Conservation (phyloP, 2,329 filamentous ascomycete species). For the Penicillium fuscoglaucum region DNA sequence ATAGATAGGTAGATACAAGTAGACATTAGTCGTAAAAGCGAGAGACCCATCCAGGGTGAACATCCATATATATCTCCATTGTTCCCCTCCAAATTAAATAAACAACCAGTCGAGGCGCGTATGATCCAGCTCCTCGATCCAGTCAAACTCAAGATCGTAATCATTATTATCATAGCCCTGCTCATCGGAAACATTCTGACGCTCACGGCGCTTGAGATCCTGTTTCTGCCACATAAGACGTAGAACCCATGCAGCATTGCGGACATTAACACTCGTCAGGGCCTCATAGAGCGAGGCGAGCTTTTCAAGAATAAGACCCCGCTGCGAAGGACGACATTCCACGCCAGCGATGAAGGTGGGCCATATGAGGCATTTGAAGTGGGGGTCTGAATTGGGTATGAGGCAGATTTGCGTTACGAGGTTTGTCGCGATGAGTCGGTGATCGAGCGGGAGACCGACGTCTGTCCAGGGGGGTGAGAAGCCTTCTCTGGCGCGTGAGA, state of each 20-base stretch:
- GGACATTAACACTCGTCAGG: conserved; percentile 41
- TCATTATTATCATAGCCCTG: conserved; percentile 24
- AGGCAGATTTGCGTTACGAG: conserved; percentile 40
- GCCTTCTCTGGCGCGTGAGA: conserved; percentile 33
- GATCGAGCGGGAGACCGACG: conserved; percentile 32
- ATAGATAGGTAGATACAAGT: not conserved
- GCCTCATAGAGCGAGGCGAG: conserved; percentile 38
- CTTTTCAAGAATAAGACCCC: conserved; percentile 35
- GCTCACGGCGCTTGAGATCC: conserved; percentile 31
- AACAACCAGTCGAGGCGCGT: conserved; percentile 45
- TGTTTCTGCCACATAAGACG: conserved; percentile 44
- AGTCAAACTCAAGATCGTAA: conserved; percentile 39
- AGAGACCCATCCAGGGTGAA: not conserved
- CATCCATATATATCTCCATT: not conserved
- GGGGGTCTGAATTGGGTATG: conserved; percentile 37
- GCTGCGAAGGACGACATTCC: conserved; percentile 38
- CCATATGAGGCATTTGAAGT: conserved; percentile 49
- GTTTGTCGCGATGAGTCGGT: conserved; percentile 31
- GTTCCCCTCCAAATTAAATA: conserved; percentile 28
- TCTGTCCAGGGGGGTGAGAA: conserved; percentile 26
- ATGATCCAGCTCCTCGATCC: conserved; percentile 43
- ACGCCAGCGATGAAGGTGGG: conserved; percentile 47
- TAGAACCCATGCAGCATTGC: conserved; percentile 43
- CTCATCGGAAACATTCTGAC: not conserved
- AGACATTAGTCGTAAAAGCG: not conserved